These are phyloP conservation scores for Penicillium sp. DNA, from an alignment of 2,329 filamentous ascomycete genomes.

Conservation along the genomic window DNA sequence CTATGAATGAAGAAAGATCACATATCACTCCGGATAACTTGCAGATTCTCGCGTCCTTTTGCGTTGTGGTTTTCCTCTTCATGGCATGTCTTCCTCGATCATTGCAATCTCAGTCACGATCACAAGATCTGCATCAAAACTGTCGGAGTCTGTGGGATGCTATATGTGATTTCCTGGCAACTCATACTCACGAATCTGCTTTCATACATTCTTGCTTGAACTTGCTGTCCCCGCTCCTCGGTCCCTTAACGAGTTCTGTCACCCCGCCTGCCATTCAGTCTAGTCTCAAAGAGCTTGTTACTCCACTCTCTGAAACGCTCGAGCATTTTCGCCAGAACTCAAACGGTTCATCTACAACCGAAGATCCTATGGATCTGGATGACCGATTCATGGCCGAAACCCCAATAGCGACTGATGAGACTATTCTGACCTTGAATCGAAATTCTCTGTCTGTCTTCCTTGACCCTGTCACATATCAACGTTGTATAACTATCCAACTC, in stretches of 20 bases:
- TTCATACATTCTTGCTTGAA: conserved; percentile 33
- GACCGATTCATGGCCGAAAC: conserved; percentile 33
- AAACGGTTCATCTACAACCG: conserved; percentile 11
- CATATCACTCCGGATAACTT: conserved; percentile 51
- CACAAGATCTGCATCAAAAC: conserved; percentile 28
- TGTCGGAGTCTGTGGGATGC: conserved; percentile 33
- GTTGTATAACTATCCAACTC: conserved; percentile 35
- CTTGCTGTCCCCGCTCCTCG: conserved; percentile 35
- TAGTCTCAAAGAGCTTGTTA: conserved; percentile 27
- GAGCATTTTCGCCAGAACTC: conserved; percentile 27
- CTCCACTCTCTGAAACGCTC: conserved; percentile 30
- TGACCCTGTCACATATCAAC: conserved; percentile 37
- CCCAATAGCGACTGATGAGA: conserved; percentile 19
- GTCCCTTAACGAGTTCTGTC: conserved; percentile 19
- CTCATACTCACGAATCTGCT: conserved; percentile 26
- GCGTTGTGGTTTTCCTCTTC: conserved; percentile 42
- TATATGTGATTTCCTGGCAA: conserved; percentile 34
- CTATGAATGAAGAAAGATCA: conserved; percentile 41
- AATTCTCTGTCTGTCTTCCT: conserved; percentile 30
- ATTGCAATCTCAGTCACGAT: conserved; percentile 25
- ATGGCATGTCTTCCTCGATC: conserved; percentile 35
- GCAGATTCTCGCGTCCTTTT: conserved; percentile 50
- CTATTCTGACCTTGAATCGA: conserved; percentile 32
- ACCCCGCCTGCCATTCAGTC: conserved; percentile 19
- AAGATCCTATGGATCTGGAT: conserved; percentile 46